Evolutionary conservation across 306 rosid species (phyloP).

Genomic region (Quillaja saponaria): DNA sequence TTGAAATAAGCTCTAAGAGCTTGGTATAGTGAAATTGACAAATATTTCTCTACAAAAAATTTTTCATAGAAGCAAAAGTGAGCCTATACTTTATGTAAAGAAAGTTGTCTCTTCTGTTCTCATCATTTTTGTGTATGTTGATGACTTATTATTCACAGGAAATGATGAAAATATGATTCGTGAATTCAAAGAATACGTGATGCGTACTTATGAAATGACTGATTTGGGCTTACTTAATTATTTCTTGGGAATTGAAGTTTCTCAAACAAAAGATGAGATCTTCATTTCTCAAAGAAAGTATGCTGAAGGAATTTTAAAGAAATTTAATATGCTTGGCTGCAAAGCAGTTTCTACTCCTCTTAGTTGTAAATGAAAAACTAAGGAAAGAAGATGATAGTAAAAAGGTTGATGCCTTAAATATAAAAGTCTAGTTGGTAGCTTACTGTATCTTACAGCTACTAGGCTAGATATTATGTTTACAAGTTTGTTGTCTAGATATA

Average conservation of each 20-base stretch:
- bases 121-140: constrained; percentile 8
- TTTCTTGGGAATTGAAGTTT: constrained; percentile 1
- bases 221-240: constrained; percentile 1
- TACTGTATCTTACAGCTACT: neutral
- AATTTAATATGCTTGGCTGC: neutral
- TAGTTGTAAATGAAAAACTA: neutral
- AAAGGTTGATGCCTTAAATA: neutral
- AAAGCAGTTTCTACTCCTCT: neutral
- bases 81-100: neutral
- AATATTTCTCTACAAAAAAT: constrained; percentile 5
- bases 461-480: too few species aligned
- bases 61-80: neutral
- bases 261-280: neutral
- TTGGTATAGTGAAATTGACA: neutral
- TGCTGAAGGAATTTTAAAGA: neutral
- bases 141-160: constrained; percentile 6
- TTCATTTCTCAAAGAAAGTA: constrained; percentile 1
- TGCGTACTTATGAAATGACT: constrained; percentile 4
- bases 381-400: neutral
- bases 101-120: neutral
- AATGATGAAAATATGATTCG: neutral
- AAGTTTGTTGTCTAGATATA: too few species aligned
- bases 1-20: constrained; percentile 2
- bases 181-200: constrained; percentile 3
- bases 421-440: neutral